Percentiles rank a stretch among this genome's conserved stretches.
These are phyloP conservation scores for Coprinopsis marcescibilis DNA, from an alignment of 768 basidiomycete species.

Conservation along the genomic window DNA sequence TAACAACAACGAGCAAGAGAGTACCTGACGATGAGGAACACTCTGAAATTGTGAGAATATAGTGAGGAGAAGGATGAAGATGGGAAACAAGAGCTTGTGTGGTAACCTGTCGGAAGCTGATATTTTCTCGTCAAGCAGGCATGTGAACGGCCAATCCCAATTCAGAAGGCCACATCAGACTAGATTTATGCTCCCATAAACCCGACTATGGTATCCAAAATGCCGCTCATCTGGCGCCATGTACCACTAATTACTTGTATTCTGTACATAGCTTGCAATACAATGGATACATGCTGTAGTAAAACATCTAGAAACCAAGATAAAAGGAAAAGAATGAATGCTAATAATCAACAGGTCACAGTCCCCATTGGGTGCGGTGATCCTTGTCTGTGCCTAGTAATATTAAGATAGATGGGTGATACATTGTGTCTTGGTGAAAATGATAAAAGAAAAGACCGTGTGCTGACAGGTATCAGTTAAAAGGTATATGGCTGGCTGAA, in stretches of 20 bases:
- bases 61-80: background rate
- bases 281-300: background rate
- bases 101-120: conserved; percentile 21
- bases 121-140: conserved; percentile 19
- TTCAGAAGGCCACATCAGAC: conserved; percentile 9
- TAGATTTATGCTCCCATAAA: conserved; percentile 5
- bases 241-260: background rate
- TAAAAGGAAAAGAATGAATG: background rate
- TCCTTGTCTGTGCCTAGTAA: too few species aligned
- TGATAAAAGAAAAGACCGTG: too few species aligned
- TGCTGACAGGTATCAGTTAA: too few species aligned
- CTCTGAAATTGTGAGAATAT: background rate
- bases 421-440: too few species aligned
- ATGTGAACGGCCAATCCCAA: conserved; percentile 14
- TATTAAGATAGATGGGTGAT: too few species aligned
- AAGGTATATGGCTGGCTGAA: too few species aligned
- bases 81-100: conserved; percentile 2
- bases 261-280: background rate
- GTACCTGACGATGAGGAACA: background rate
- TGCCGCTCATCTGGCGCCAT: background rate
- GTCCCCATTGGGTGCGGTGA: too few species aligned
- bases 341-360: background rate
- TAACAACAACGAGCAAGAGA: background rate
- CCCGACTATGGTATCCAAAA: background rate
- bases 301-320: background rate